phyloP scores from a whole-genome alignment of 2,329 filamentous ascomycete species.

The Metarhizium humberi region DNA sequence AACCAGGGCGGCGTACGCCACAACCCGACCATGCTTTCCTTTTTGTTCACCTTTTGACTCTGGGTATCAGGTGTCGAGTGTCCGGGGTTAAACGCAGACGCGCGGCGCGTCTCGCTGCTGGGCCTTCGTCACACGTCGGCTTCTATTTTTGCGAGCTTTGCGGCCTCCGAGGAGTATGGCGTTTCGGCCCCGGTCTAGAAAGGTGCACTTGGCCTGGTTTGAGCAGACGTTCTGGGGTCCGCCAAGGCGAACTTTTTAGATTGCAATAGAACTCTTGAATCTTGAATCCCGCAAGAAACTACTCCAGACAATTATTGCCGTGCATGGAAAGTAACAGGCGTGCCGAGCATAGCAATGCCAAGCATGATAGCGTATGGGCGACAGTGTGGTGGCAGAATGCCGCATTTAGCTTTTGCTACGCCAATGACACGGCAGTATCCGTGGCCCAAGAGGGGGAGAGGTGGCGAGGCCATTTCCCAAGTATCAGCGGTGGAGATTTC shows the following conservation, averaged over 20 bases:
- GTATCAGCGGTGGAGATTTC: slow-evolving; percentile 18
- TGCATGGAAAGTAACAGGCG: neutral
- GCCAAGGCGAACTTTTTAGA: slow-evolving; percentile 10
- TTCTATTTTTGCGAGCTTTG: neutral
- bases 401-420: slow-evolving; percentile 17
- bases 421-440: slow-evolving; percentile 26
- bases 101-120: neutral
- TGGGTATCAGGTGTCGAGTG: too few relatives aligned
- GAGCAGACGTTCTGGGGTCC: slow-evolving; percentile 19
- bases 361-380: slow-evolving; percentile 12
- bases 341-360: slow-evolving; percentile 3
- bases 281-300: neutral
- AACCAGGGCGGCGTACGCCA: too few relatives aligned
- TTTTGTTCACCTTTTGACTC: too few relatives aligned
- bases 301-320: neutral
- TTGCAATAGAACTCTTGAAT: neutral
- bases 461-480: slow-evolving; percentile 17
- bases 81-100: too few relatives aligned
- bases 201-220: slow-evolving; percentile 17
- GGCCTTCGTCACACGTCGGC: neutral
- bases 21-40: too few relatives aligned
- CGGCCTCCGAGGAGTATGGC: neutral
- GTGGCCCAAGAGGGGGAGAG: slow-evolving; percentile 16
- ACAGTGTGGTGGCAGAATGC: slow-evolving; percentile 16
- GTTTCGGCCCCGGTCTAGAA: slow-evolving; percentile 1